phyloP scores from a whole-genome alignment of 768 basidiomycete genomes.

The Nidula microcarpa region DNA sequence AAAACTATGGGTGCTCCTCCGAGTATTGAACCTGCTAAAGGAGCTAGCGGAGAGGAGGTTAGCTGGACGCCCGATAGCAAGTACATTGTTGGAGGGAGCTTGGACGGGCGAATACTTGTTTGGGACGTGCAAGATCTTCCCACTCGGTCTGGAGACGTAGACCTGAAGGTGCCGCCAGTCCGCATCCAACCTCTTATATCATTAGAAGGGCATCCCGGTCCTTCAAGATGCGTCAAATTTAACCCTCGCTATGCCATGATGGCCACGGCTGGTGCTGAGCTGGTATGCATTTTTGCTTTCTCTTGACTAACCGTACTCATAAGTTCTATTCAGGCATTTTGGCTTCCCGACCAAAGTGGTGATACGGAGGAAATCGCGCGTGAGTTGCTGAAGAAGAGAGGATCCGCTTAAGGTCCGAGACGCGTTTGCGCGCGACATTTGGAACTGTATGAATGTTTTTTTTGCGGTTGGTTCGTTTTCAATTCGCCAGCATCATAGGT shows the following conservation, averaged over 20 bases:
- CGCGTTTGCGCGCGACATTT: too few species aligned
- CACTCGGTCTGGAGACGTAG: constrained; percentile 44
- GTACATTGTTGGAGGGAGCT: constrained; percentile 80
- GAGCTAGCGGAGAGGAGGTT: constrained; percentile 90
- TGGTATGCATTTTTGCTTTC: constrained; percentile 45
- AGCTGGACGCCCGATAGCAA: constrained; percentile 94
- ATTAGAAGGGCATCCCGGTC: constrained; percentile 80
- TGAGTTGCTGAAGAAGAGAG: constrained; percentile 4
- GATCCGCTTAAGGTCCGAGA: not conserved
- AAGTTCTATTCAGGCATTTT: constrained; percentile 14
- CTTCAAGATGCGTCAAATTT: constrained; percentile 82
- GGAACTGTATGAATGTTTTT: too few species aligned
- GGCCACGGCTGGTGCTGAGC: constrained; percentile 75
- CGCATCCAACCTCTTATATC: constrained; percentile 37
- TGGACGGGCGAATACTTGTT: constrained; percentile 79
- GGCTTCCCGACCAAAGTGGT: constrained; percentile 12
- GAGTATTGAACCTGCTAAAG: constrained; percentile 67
- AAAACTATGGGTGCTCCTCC: constrained; percentile 46
- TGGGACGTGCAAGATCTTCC: constrained; percentile 83
- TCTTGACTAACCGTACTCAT: constrained; percentile 1
- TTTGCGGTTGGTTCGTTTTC: too few species aligned
- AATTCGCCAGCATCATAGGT: too few species aligned
- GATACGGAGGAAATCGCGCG: constrained; percentile 6
- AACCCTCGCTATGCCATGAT: constrained; percentile 91
- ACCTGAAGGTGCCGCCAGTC: constrained; percentile 49